phyloP scores from a whole-genome alignment of 768 basidiomycete species.

The Phlebiopsis gigantea region DNA sequence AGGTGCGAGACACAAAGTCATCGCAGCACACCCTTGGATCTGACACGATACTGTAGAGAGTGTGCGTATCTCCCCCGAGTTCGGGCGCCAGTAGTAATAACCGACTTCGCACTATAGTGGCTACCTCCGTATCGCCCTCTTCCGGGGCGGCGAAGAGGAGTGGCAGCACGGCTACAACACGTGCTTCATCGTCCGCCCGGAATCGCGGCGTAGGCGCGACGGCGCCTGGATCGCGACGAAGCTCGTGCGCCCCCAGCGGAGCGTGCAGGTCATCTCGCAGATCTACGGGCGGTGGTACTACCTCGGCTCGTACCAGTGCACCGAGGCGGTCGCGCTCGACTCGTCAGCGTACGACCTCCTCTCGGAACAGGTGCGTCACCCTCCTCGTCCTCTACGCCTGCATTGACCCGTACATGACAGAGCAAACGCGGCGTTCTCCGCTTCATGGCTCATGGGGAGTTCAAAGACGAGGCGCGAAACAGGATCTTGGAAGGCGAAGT shows the following conservation, averaged over 20 bases:
- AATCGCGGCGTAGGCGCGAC: neutral
- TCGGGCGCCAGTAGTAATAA: no score
- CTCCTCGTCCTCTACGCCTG: neutral
- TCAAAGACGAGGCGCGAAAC: neutral
- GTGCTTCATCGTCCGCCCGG: neutral
- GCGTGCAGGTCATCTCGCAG: constrained; percentile 1
- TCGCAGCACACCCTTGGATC: neutral
- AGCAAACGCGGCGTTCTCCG: neutral
- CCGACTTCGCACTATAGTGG: no score
- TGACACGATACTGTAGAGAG: neutral
- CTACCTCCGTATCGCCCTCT: neutral
- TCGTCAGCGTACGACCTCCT: neutral
- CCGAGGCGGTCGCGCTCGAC: neutral
- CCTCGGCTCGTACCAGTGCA: constrained; percentile 2
- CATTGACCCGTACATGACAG: no score
- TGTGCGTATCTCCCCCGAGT: no score
- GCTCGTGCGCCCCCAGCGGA: neutral
- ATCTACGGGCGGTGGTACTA: neutral
- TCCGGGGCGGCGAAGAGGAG: neutral
- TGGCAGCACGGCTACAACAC: neutral
- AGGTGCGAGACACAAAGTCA: neutral
- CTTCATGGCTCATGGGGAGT: neutral
- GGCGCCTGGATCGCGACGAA: neutral
- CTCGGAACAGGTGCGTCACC: neutral
- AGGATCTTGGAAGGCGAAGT: neutral